Conservation (phyloP, 2,329 filamentous ascomycete genomes). For the Hypomyces rosellus region DNA sequence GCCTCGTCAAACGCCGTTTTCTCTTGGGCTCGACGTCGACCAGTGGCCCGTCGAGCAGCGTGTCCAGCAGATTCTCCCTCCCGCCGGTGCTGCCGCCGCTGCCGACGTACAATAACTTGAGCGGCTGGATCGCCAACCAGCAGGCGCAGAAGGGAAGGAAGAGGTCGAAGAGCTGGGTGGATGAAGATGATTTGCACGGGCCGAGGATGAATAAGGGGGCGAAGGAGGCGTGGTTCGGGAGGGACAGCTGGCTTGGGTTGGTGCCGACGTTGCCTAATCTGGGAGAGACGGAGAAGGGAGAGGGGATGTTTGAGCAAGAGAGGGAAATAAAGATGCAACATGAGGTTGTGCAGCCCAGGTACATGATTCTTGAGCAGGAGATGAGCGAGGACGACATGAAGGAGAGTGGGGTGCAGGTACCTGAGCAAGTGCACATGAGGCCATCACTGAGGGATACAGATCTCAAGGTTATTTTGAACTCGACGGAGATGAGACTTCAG, state of each 20-base stretch:
- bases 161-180: conserved; percentile 35
- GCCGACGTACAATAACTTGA: conserved; percentile 25
- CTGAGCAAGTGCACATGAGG: conserved; percentile 16
- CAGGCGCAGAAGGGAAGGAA: conserved; percentile 18
- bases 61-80: conserved; percentile 17
- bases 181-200: conserved; percentile 44
- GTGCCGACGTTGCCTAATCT: conserved; percentile 33
- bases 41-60: conserved; percentile 13
- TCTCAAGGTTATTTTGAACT: conserved; percentile 44
- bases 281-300: conserved; percentile 20
- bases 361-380: conserved; percentile 4
- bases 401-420: conserved; percentile 6
- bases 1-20: conserved; percentile 25
- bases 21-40: conserved; percentile 16
- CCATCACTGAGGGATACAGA: conserved; percentile 37
- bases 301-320: neutral
- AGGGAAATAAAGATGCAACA: conserved; percentile 6
- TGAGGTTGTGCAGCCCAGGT: conserved; percentile 1
- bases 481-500: conserved; percentile 46
- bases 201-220: conserved; percentile 31
- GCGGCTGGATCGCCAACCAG: neutral
- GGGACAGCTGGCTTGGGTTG: conserved; percentile 29
- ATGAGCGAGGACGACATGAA: conserved; percentile 8
- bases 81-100: conserved; percentile 28
- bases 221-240: conserved; percentile 23